phyloP scores from a whole-genome alignment of 495 filamentous ascomycete species.

The Penicillium samsonianum region DNA sequence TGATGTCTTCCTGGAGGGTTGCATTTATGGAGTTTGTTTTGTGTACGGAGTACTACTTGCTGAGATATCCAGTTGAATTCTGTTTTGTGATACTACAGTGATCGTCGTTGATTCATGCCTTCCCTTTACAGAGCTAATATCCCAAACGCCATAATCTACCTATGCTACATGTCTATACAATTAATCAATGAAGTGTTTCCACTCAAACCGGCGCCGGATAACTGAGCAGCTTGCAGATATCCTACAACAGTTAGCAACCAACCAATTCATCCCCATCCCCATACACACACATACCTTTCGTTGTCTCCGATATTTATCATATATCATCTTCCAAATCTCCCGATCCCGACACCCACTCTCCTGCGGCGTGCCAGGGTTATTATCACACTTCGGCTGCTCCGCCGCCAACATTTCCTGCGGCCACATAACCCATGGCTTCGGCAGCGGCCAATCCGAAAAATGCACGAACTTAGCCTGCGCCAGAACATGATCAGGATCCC shows the following conservation, averaged over 20 bases:
- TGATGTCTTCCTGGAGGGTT: conserved; percentile 14
- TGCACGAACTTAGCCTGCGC: conserved; percentile 75
- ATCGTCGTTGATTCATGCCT: background rate
- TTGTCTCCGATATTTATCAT: conserved; percentile 63
- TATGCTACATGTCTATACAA: conserved; percentile 14
- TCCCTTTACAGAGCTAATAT: background rate
- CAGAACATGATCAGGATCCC: conserved; percentile 65
- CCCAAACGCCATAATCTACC: conserved; percentile 7
- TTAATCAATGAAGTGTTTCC: background rate
- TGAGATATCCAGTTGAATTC: conserved; percentile 10
- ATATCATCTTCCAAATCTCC: conserved; percentile 70
- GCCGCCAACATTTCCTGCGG: conserved; percentile 53
- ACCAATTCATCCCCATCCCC: background rate
- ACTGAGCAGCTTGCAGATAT: conserved; percentile 51
- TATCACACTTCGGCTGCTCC: conserved; percentile 61
- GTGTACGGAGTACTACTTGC: background rate
- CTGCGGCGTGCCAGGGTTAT: conserved; percentile 42
- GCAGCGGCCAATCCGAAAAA: conserved; percentile 79
- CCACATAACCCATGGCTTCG: conserved; percentile 76
- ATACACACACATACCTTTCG: conserved; percentile 52
- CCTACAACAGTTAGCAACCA: conserved; percentile 28
- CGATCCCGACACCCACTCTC: conserved; percentile 61
- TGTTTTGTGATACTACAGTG: background rate
- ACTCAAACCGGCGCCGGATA: conserved; percentile 48
- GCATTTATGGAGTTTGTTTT: background rate